Evolutionary conservation across 2,329 filamentous ascomycete genomes (phyloP), one percentile per base, ranked within the genome.

Genomic region (Penicillium sp.): DNA sequence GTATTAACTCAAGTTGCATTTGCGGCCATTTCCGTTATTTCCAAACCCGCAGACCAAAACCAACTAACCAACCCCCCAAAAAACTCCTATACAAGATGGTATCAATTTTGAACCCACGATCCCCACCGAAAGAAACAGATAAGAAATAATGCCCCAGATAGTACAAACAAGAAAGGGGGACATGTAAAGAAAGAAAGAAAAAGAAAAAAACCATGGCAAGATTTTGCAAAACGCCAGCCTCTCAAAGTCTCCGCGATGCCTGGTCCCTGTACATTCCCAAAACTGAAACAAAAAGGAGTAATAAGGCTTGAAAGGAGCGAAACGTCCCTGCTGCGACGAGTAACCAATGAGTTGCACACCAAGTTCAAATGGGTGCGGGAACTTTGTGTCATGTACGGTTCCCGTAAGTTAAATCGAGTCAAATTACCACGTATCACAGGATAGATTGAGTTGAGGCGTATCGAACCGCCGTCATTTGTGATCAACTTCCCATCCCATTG

Each of bases 401-500:
- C 27, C n/a, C 33, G 10, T 27, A 47, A 47, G n/a, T 41, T 21
- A 43, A 36, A 20, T 36, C 20, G 30, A 33, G 13, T 58, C 54
- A 48, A 56, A 56, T 32, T 39, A 7, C 21, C 36, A 39, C 9
- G 15, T 20, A 39, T 42, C 39, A 30, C 17, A 7, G 1, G 18
- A 41, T 58, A 59, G 43, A 41, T 50, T 45, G 48, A 27, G 32
- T n/a, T 7, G 10, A 20, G 5, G 24, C 8, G 3, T 13, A 15
- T 27, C 26, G 18, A 20, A 12, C 17, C 23, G 39, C 26, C 15
- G 15, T 42, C 39, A 42, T 1, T 17, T 7, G 20, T 10, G 29
- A 46, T 61, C 60, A 71, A 46, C 68, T 72, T 4, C 68, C 70
- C 64, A 71, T 70, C 21, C 68, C 70, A 51, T 71, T 73, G 30